Evolutionary conservation across 306 rosid genomes (phyloP).

Genomic region (Acmispon strigosus): DNA sequence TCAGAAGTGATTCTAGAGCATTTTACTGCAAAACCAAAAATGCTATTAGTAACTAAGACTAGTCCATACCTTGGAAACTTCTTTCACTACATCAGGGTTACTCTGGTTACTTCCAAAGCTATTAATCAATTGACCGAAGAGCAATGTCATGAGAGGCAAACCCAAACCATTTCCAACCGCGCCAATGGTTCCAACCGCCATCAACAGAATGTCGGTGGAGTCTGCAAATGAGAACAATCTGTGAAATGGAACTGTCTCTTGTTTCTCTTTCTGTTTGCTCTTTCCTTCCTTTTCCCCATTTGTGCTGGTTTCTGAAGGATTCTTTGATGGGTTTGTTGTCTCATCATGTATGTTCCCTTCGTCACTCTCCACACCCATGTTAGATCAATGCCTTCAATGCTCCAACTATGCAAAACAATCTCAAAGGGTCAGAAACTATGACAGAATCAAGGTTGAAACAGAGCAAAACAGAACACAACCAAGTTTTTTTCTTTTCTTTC

Average conservation of each 20-base stretch:
- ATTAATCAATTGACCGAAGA: slow-evolving; percentile 57
- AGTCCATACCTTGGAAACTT: slow-evolving; percentile 53
- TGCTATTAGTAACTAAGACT: too few species aligned
- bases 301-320: slow-evolving; percentile 19
- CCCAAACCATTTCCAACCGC: slow-evolving; percentile 66
- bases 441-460: not conserved
- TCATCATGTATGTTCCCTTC: not conserved
- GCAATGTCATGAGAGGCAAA: slow-evolving; percentile 65
- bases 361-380: slow-evolving; percentile 45
- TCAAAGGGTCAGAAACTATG: too few species aligned
- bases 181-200: slow-evolving; percentile 59
- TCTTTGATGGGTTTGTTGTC: slow-evolving; percentile 27
- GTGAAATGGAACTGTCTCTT: slow-evolving; percentile 48
- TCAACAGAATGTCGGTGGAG: slow-evolving; percentile 49
- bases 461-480: not conserved
- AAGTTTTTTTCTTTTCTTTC: not conserved
- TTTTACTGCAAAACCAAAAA: too few species aligned
- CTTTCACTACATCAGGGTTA: slow-evolving; percentile 20
- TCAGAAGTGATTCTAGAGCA: too few species aligned
- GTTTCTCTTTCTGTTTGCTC: slow-evolving; percentile 31
- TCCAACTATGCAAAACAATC: slow-evolving; percentile 20
- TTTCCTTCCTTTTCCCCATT: slow-evolving; percentile 26
- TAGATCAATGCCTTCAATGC: not conserved
- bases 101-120: slow-evolving; percentile 59
- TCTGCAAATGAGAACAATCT: slow-evolving; percentile 78